Evolutionary conservation across 805 yeast species (phyloP), one percentile per base, ranked within the genome.

Genomic region (Zygosaccharomyces kombuchaensis): DNA sequence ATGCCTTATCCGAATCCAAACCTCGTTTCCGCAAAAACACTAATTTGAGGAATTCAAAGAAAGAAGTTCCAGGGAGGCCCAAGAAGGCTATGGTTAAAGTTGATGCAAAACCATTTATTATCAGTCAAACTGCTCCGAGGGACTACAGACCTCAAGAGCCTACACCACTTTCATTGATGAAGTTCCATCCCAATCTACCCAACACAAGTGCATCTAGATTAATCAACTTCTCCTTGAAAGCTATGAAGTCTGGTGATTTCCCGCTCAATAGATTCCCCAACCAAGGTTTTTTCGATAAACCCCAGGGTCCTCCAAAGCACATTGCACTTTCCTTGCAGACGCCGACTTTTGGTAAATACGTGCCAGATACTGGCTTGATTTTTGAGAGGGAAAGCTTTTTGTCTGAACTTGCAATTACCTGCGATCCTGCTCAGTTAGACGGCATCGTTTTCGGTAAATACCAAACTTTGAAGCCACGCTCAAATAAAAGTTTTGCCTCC

Each of bases 271-370:
- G 63, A 42, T 44, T 44, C 8, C 52, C 63, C 6, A 57, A 58
- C 34, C 29, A 52, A 14, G 62, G 63, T 8, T 34, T 45, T n/a
- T 34, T 26, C 4, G 29, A 40, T 8, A 40, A 39, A 13, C 38
- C 36, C 8, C 42, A 44, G 23, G 46, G 34, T 4, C 27, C 44
- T 26, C 47, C 53, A 6, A 44, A 46, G 35, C 57, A 52, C 44
- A 29, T 40, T 13, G 45, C 45, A 6, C 39, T 44, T 23, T 49
- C 55, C 14, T 81, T 71, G 63, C 69, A 65, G 55, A 78, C 88
- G 44, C 68, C 72, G 6, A 86, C 85, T 56, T 81, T 84, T 8
- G 97, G 89, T 6, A 76, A 86, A 9, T 68, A 90, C 38, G 72
- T 82, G 2, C 70, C 77, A 7, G 95, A 95, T 1, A 70, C 77